These are phyloP conservation scores for Annona cherimola DNA, from an alignment of 164 flowering plant genomes.

Conservation along the genomic window DNA sequence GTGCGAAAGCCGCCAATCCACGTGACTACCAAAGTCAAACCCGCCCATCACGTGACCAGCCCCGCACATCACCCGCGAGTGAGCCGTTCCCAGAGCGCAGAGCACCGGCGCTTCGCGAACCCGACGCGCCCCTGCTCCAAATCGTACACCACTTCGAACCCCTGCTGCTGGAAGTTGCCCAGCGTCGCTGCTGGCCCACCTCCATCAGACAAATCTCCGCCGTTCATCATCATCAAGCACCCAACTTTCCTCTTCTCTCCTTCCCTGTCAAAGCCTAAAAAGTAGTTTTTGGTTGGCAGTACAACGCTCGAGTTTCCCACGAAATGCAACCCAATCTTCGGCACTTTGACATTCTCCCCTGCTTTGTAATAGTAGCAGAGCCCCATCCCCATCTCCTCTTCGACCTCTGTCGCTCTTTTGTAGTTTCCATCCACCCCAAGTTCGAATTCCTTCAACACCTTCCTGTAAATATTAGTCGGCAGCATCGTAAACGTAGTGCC, in stretches of 20 bases:
- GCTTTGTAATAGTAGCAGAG: constrained; percentile 54
- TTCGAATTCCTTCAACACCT: constrained; percentile 52
- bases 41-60: neutral
- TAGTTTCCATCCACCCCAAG: constrained; percentile 34
- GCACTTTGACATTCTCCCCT: constrained; percentile 26
- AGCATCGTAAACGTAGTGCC: constrained; percentile 91
- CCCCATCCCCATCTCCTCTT: constrained; percentile 58
- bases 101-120: constrained; percentile 65
- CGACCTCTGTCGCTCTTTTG: constrained; percentile 45
- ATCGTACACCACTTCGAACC: constrained; percentile 93
- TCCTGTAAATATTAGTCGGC: constrained; percentile 40
- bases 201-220: constrained; percentile 36
- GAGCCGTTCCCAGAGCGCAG: constrained; percentile 56
- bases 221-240: constrained; percentile 87
- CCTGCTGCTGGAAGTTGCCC: constrained; percentile 93
- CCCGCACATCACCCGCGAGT: constrained; percentile 9
- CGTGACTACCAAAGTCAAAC: neutral
- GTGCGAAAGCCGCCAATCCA: neutral
- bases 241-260: constrained; percentile 50
- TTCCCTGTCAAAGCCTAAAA: constrained; percentile 44
- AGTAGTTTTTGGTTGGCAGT: constrained; percentile 70
- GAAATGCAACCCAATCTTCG: constrained; percentile 54
- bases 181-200: constrained; percentile 77
- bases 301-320: constrained; percentile 64
- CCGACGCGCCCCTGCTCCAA: constrained; percentile 62